phyloP scores from a whole-genome alignment of 495 filamentous ascomycete species.

The Annulohypoxylon nitens region DNA sequence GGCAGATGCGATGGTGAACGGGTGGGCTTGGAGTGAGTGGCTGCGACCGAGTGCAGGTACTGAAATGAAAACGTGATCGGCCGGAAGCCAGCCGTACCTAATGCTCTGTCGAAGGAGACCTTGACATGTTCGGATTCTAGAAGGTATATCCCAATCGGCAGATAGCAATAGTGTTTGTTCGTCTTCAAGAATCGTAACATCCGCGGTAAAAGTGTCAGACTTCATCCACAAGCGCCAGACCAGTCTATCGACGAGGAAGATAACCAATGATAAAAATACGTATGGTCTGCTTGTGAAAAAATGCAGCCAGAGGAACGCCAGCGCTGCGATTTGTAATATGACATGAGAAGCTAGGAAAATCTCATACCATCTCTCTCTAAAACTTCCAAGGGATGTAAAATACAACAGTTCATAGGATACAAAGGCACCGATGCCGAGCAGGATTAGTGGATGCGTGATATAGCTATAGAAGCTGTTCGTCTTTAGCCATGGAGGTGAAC shows the following conservation, averaged over 20 bases:
- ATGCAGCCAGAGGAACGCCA: conserved; percentile 69
- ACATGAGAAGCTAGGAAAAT: conserved; percentile 70
- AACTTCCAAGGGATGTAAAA: conserved; percentile 64
- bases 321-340: conserved; percentile 63
- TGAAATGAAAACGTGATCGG: conserved; percentile 71
- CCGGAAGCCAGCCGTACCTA: conserved; percentile 65
- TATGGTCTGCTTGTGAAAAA: conserved; percentile 51
- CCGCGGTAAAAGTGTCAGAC: conserved; percentile 56
- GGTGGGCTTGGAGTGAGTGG: conserved; percentile 67
- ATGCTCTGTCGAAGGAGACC: conserved; percentile 52
- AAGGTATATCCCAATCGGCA: conserved; percentile 54
- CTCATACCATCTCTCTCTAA: conserved; percentile 65
- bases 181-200: conserved; percentile 63
- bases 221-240: conserved; percentile 66
- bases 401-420: conserved; percentile 65
- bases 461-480: conserved; percentile 52
- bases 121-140: neutral
- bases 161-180: conserved; percentile 64
- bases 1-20: conserved; percentile 72
- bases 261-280: conserved; percentile 51
- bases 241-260: conserved; percentile 71
- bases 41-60: conserved; percentile 62
- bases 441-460: conserved; percentile 54
- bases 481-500: conserved; percentile 56
- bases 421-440: conserved; percentile 64